Conservation (phyloP, 1,284 basidiomycete genomes). For the Mycena sp. region DNA sequence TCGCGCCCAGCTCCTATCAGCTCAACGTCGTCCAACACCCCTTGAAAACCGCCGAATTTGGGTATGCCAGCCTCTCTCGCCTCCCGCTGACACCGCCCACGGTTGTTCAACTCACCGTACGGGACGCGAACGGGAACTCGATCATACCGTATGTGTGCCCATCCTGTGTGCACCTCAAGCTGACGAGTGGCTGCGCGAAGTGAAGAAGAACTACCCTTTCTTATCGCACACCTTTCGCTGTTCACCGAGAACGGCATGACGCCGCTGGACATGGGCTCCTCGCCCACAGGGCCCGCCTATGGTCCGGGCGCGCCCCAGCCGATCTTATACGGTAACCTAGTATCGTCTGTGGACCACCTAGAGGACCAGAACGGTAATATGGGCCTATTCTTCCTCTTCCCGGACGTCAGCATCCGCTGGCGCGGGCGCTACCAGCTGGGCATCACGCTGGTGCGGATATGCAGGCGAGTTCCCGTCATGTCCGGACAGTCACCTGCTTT, state of each 20-base stretch:
- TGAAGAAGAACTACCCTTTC: constrained; percentile 83
- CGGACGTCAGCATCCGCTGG: constrained; percentile 86
- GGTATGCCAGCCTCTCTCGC: constrained; percentile 75
- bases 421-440: constrained; percentile 81
- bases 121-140: constrained; percentile 72
- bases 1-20: constrained; percentile 66
- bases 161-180: constrained; percentile 11
- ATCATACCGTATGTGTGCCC: constrained; percentile 70
- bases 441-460: constrained; percentile 79
- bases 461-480: constrained; percentile 66
- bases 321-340: constrained; percentile 85
- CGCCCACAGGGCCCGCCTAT: constrained; percentile 26
- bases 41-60: constrained; percentile 81
- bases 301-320: constrained; percentile 58
- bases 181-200: constrained; percentile 50
- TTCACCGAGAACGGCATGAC: constrained; percentile 68
- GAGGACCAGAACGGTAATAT: constrained; percentile 80
- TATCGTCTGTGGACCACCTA: constrained; percentile 81
- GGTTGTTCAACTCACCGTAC: constrained; percentile 79
- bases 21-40: constrained; percentile 86
- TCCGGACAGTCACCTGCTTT: constrained; percentile 17
- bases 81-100: constrained; percentile 84
- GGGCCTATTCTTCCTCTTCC: constrained; percentile 88
- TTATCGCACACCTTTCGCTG: constrained; percentile 82
- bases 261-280: constrained; percentile 65